Percentiles rank a stretch among this genome's conserved stretches.
phyloP scores from a whole-genome alignment of 768 basidiomycete species.

The Auriscalpium orientale region DNA sequence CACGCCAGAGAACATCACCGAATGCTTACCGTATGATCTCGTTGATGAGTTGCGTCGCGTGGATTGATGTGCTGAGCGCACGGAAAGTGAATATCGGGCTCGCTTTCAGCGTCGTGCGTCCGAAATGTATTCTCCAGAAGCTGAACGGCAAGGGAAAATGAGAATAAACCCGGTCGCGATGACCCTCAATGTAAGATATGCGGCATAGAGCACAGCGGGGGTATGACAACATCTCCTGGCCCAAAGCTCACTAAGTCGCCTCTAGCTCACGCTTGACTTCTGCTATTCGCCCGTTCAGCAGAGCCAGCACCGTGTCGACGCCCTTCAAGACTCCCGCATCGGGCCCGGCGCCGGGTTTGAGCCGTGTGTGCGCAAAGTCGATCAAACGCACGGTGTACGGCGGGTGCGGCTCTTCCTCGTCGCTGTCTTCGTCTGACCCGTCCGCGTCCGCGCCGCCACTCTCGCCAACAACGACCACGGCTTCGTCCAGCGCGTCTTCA shows the following conservation, averaged over 20 bases:
- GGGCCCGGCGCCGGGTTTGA: conserved; percentile 62
- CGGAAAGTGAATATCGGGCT: no score
- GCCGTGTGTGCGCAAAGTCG: conserved; percentile 87
- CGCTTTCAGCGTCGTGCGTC: no score
- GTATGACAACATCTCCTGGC: no score
- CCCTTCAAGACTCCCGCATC: conserved; percentile 76
- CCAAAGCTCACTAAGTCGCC: no score
- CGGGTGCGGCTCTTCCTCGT: background rate
- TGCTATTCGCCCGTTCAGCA: conserved; percentile 53
- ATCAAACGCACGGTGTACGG: conserved; percentile 61
- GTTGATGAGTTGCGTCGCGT: no score
- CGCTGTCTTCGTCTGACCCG: conserved; percentile 9
- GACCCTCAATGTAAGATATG: no score
- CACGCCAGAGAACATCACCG: no score
- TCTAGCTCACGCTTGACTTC: background rate
- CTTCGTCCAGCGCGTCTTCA: background rate
- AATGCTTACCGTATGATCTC: no score
- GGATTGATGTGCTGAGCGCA: no score
- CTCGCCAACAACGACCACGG: background rate
- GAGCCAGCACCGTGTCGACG: conserved; percentile 50
- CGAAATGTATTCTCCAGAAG: conserved; percentile 85
- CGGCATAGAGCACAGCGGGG: no score
- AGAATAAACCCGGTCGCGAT: no score
- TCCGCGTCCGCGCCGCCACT: conserved; percentile 1
- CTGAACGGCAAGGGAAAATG: conserved; percentile 40